A percentile compares a stretch with the other conserved stretches of the same genome.
These are phyloP conservation scores for Teratosphaeria destructans DNA, from an alignment of 2,329 filamentous ascomycete genomes.

Conservation along the genomic window DNA sequence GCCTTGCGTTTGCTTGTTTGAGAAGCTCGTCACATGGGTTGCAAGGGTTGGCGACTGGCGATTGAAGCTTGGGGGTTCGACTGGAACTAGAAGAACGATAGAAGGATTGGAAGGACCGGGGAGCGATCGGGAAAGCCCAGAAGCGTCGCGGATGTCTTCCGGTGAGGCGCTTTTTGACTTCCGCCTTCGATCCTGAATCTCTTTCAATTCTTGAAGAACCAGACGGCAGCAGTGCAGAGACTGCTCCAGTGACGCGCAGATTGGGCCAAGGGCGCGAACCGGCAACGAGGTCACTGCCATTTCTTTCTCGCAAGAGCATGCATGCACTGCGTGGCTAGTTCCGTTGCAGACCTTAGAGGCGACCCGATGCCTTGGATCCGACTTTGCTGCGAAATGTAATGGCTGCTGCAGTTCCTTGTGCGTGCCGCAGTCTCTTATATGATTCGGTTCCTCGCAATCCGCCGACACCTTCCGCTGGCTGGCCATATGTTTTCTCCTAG, in stretches of 20 bases:
- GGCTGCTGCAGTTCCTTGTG: background rate
- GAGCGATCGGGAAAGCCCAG: background rate
- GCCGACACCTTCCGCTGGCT: background rate
- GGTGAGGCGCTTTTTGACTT: background rate
- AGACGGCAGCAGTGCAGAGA: background rate
- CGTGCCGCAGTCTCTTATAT: background rate
- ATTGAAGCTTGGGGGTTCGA: background rate
- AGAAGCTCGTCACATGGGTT: background rate
- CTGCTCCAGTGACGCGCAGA: background rate
- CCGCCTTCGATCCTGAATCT: background rate
- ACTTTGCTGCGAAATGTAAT: conserved; percentile 1
- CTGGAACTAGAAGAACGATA: background rate
- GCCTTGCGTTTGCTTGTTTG: background rate
- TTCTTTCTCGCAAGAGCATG: background rate
- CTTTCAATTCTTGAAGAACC: background rate
- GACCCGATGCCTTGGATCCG: background rate
- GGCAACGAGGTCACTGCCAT: background rate
- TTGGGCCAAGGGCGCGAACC: background rate
- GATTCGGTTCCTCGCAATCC: background rate
- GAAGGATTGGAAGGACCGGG: background rate
- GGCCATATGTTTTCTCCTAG: background rate
- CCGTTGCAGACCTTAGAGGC: background rate
- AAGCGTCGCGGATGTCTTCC: background rate
- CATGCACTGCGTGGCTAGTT: background rate
- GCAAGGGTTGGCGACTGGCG: background rate